Evolutionary conservation across 305 asterid genomes (phyloP), one percentile per base, ranked within the genome.

Genomic region (Coffea humblotiana): DNA sequence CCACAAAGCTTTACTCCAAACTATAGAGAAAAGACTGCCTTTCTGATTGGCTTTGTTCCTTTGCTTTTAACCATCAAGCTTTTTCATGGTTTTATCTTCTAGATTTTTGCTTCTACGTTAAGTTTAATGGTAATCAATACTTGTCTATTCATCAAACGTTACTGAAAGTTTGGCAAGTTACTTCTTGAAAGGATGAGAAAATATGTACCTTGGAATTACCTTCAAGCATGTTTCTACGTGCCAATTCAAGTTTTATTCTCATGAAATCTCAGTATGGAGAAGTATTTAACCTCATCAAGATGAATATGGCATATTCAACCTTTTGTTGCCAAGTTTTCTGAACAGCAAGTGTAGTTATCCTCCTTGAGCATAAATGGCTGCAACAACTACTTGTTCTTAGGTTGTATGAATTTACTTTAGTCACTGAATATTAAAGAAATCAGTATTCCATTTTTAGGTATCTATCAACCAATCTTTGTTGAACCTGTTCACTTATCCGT

Each of bases 401-500:
- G 29, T 77, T 68, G 56, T 52, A 49, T 37, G 0, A 1, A 35
- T 54, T 21, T 23, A 6, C 10, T 78, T 10, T 51, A 16, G 6
- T 37, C 45, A 78, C 40, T 40, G 47, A 37, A 27, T 19, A 60
- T 37, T 78, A 69, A 79, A 43, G 76, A 71, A 71, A 19, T 37
- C 60, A 8, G 29, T 35, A 35, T 71, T 47, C 16, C 35, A 68
- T 71, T 45, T 86, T 37, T 89, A 96, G 99, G 99, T 92, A 84
- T 96, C 99, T 3, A 77, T 96, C 79, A 92, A 96, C 86, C 81
- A 82, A 76, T 96, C 99, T 29, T 76, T 96, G 88, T 32, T 88
- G 91, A 92, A 90, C 89, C 82, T 96, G 73, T 94, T 96, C 16
- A 87, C 89, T 51, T 96, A 96, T 83, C 92, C 96, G 32, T 96